Base-by-base conservation (phyloP, 257 asterid genomes). In the Mitragyna speciosa region DNA sequence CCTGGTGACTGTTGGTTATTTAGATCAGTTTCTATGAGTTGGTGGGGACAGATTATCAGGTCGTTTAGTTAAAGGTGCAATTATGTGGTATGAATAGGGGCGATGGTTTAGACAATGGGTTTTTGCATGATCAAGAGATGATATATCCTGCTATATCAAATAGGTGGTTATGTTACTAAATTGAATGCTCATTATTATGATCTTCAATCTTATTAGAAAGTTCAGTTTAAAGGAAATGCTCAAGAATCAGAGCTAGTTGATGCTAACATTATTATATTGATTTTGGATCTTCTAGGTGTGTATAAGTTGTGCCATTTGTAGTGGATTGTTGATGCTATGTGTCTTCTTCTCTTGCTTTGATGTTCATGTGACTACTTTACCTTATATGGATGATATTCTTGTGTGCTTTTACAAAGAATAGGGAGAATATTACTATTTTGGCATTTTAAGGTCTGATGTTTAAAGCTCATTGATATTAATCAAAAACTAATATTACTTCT, bases 371-470 rank as follows among this genome's bases (percentile, higher is more conserved):
- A 75, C 52, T 7, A 31, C 45, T 26, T 28, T 41, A 24, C 43
- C 12, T 15, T 12, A 58, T 47, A 9, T 26, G 11, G 19, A 7
- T 49, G 49, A 45, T 47, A 30, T 64, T 30, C 49, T 17, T 76
- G 28, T 64, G 43, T 66, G 22, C 12, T 51, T 17, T 9, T 2
- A 11, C 31, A 15, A 36, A 47, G 76, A 54, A 31, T 26, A 17
- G n/a, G 68, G 77, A 31, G 31, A 48, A 31, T 12, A 45, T 51
- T 75, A 45, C 14, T 39, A 14, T 6, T 72, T n/a, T 45, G 19
- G 31, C 20, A 28, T 17, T 63, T 70, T 3, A 36, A 74, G n/a
- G 77, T 82, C 70, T 78, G 77, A 81, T 78, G 19, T 78, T 56
- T 31, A 14, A 24, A 28, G 30, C 6, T 7, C 5, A 41, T 24